phyloP scores from a whole-genome alignment of 192 early-diverging fungal genomes.

The Chytriomyces confervae region DNA sequence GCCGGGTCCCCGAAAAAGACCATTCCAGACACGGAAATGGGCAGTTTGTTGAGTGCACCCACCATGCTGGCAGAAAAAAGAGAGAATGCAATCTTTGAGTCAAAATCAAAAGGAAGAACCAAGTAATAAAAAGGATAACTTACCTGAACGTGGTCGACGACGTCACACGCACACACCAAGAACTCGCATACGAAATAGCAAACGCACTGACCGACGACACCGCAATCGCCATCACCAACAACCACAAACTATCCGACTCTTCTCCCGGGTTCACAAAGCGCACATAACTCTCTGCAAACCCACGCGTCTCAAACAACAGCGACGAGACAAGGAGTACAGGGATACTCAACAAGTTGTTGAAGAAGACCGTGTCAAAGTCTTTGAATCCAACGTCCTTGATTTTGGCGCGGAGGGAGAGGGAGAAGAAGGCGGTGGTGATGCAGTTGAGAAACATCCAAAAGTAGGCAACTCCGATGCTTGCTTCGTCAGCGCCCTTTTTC shows the following conservation, averaged over 20 bases:
- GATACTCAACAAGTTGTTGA: slow-evolving; percentile 91
- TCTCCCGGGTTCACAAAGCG: slow-evolving; percentile 44
- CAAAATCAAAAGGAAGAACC: not conserved
- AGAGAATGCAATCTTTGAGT: not conserved
- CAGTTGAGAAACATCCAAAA: slow-evolving; percentile 94
- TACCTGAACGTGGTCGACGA: slow-evolving; percentile 62
- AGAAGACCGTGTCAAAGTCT: slow-evolving; percentile 98
- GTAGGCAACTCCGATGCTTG: slow-evolving; percentile 37
- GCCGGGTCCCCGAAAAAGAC: slow-evolving; percentile 87
- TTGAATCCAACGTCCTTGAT: slow-evolving; percentile 90
- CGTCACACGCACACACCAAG: slow-evolving; percentile 81
- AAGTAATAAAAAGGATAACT: not conserved
- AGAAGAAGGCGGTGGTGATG: slow-evolving; percentile 84
- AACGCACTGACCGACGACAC: slow-evolving; percentile 86
- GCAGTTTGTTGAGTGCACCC: slow-evolving; percentile 96
- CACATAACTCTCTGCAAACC: slow-evolving; percentile 23
- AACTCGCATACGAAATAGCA: slow-evolving; percentile 83
- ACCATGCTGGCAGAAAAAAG: slow-evolving; percentile 70
- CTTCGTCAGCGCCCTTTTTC: slow-evolving; percentile 32
- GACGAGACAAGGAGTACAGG: slow-evolving; percentile 64
- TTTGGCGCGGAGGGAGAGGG: slow-evolving; percentile 88
- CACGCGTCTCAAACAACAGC: slow-evolving; percentile 44
- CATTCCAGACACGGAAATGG: slow-evolving; percentile 94
- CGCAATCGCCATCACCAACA: slow-evolving; percentile 65
- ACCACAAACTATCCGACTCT: slow-evolving; percentile 19